Evolutionary conservation across 345 rosid genomes (phyloP), one percentile per base, ranked within the genome.

Genomic region (Camelina laxa): DNA sequence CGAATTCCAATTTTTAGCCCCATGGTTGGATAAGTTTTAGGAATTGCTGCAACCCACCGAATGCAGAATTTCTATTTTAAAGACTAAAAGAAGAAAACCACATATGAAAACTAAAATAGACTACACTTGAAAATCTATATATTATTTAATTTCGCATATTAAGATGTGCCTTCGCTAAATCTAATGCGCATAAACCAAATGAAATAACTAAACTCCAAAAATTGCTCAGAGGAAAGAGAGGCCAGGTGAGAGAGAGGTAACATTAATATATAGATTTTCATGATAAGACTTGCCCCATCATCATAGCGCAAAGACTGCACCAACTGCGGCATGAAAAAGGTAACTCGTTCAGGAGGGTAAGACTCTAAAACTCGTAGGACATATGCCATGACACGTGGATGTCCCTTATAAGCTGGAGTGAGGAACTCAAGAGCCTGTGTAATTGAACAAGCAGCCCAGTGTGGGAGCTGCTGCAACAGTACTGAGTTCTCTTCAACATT

Each of bases 381-480:
- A 86, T 92, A 95, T 54, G 99, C 98, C 99, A 95, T 95, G 76
- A 95, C 98, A 69, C 99, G 98, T 39, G 94, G 94, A 85, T 95
- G 98, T 45, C 99, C 99, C 82, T 87, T 96, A 69, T 90, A 91
- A 72, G 87, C 87, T 54, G 99, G 98, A 80, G 91, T 82, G 73
- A 96, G 94, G 77, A 96, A 96, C 82, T 89, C 98, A 15, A 96
- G 98, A 72, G 96, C 98, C 86, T 88, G 92, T 35, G 97, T 92
- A 45, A 96, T 84, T 76, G 99, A 92, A 83, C 98, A 96, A 82
- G 97, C 90, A 73, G 99, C 95, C 98, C 99, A 96, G 83, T 96
- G 99, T 11, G 99, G 99, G 74, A 96, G 81, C 83, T 96, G 99
- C 80, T 92, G 98, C 88, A 96, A 75, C 81, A 96, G 94, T 60